Base-by-base conservation (phyloP, 2,329 filamentous ascomycete species). In the Cladosporium oxysporum region DNA sequence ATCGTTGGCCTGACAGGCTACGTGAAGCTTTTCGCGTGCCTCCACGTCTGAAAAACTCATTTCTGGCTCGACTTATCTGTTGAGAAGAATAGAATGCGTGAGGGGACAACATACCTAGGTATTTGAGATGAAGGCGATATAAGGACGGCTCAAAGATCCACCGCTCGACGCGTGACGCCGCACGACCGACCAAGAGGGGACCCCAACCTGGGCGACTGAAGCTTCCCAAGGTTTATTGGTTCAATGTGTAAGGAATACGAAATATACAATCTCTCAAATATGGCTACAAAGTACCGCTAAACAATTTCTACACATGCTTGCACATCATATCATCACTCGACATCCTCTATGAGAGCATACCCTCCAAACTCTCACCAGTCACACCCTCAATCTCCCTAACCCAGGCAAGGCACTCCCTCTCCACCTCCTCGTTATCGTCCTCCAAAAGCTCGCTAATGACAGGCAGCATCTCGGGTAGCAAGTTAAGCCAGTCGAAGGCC, bases 391-490 rank as follows among this genome's bases (percentile, higher is more conserved):
- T 96, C 79, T 89, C 88, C 75, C 90, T 86, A 72, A 98, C 95
- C 94, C 95, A 97, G 73, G 88, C 84, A 76, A 93, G 87, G 44
- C 93, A 94, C 82, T 97, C 93, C 75, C 88, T 84, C 82, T 99
- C 95, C 28, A 99, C 94, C 31, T 85, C 84, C 80, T 98, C 95
- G 75, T 98, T 93, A 71, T 98, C 95, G 76, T 99, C 95, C 76
- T 99, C 95, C 80, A 97, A 90, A 74, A 97, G 79, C 81, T 99
- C 95, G 74, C 92, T 96, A 72, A 99, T 97, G 70, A 94, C 92
- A 23, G 96, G 94, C 76, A 99, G 81, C 90, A 97, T 98, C 84
- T 99, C 95, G 0, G 94, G 92, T 75, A 98, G 78, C 82, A 96
- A 86, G 1, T 89, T 87, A 67, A 99, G 80, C 95, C 95, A 99